phyloP scores from a whole-genome alignment of 106 monocot genomes.

The Dioscorea dumetorum region DNA sequence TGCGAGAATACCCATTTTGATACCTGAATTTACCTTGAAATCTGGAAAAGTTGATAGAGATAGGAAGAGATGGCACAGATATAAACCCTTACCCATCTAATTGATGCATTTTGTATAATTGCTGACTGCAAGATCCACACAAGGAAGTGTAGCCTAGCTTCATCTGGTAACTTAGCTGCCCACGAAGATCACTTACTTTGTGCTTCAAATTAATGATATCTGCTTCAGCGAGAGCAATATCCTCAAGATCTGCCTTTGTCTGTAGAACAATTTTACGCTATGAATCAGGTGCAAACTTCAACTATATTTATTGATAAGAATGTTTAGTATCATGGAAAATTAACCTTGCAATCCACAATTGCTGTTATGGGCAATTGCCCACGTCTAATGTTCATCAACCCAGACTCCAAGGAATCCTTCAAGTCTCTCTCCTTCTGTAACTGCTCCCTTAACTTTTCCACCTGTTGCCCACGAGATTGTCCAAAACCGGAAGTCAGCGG shows the following conservation, averaged over 20 bases:
- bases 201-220: slow-evolving; percentile 69
- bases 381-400: slow-evolving; percentile 43
- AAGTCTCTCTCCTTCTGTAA: slow-evolving; percentile 74
- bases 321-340: not conserved
- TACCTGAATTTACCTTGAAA: too few species aligned
- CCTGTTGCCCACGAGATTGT: slow-evolving; percentile 27
- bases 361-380: slow-evolving; percentile 20
- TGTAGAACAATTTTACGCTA: slow-evolving; percentile 17
- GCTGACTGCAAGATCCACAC: slow-evolving; percentile 45
- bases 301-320: slow-evolving; percentile 1
- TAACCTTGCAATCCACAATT: slow-evolving; percentile 56
- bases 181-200: slow-evolving; percentile 50
- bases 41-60: not conserved
- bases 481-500: not conserved
- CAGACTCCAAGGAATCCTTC: slow-evolving; percentile 59
- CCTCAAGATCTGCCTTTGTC: slow-evolving; percentile 65
- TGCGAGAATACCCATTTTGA: not conserved
- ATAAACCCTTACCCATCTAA: slow-evolving; percentile 22
- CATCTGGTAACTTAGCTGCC: slow-evolving; percentile 35
- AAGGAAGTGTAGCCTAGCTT: slow-evolving; percentile 17
- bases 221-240: slow-evolving; percentile 60
- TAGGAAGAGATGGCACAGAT: too few species aligned
- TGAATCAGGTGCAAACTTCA: slow-evolving; percentile 4
- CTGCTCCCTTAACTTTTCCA: slow-evolving; percentile 50
- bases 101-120: slow-evolving; percentile 8